These are phyloP conservation scores for Sclerotinia nivalis DNA, from an alignment of 2,329 filamentous ascomycete genomes.

Conservation along the genomic window DNA sequence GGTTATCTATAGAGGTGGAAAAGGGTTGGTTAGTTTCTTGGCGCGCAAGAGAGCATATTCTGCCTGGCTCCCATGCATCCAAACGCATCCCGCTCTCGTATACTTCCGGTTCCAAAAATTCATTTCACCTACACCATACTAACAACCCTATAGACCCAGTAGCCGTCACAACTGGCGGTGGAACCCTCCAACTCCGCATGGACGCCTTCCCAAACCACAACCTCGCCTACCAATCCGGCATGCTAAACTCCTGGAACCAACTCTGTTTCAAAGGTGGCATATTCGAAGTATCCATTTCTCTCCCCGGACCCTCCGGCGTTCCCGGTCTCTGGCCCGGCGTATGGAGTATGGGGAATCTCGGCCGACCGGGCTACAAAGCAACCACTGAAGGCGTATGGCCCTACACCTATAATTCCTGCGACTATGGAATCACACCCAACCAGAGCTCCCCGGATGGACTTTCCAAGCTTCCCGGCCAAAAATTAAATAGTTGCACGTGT, in stretches of 20 bases:
- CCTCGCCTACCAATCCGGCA: slow-evolving; percentile 51
- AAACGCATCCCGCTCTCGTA: not conserved
- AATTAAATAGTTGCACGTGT: slow-evolving; percentile 66
- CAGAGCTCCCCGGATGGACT: slow-evolving; percentile 66
- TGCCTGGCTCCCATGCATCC: not conserved
- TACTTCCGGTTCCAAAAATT: no score
- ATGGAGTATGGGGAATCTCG: slow-evolving; percentile 57
- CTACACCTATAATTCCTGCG: slow-evolving; percentile 54
- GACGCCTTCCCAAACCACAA: slow-evolving; percentile 50
- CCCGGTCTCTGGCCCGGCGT: slow-evolving; percentile 55
- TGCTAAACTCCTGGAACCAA: slow-evolving; percentile 56
- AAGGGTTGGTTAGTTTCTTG: no score
- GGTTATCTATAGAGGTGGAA: no score
- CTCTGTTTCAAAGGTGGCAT: slow-evolving; percentile 56
- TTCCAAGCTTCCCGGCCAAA: slow-evolving; percentile 67
- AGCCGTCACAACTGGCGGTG: slow-evolving; percentile 51
- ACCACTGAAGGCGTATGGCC: slow-evolving; percentile 57
- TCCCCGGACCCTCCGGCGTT: slow-evolving; percentile 52
- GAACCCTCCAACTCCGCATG: slow-evolving; percentile 48
- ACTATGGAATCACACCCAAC: slow-evolving; percentile 69
- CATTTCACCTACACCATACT: not conserved
- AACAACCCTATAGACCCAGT: slow-evolving; percentile 40
- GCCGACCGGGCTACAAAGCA: slow-evolving; percentile 52
- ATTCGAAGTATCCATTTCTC: slow-evolving; percentile 53
- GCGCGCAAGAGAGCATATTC: not conserved